Conservation (phyloP, 352 stramenopile species). For the Phytophthora idaei region DNA sequence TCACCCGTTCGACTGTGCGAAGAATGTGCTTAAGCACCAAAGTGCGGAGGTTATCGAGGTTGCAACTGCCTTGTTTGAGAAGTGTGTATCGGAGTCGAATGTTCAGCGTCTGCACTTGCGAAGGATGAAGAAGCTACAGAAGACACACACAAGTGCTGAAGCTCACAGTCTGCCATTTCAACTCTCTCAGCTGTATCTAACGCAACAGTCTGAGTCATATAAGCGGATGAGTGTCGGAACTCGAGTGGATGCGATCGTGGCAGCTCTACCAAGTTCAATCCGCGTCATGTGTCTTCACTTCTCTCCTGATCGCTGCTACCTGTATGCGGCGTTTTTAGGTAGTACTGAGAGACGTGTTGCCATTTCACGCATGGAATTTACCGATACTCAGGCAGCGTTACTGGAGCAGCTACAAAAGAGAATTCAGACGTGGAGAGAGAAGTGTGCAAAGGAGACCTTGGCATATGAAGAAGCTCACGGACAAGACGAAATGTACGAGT, state of each 20-base stretch:
- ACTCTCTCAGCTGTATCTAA: slow-evolving; percentile 70
- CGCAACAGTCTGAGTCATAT: slow-evolving; percentile 66
- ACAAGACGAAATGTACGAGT: slow-evolving; percentile 53
- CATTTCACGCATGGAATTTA: slow-evolving; percentile 71
- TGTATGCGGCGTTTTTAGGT: slow-evolving; percentile 56
- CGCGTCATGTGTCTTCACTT: slow-evolving; percentile 68
- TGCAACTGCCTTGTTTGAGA: slow-evolving; percentile 41
- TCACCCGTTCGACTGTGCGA: slow-evolving; percentile 50
- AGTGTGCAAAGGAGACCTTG: slow-evolving; percentile 44
- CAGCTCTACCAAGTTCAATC: slow-evolving; percentile 40
- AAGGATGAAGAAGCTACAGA: slow-evolving; percentile 43
- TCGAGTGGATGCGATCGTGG: slow-evolving; percentile 49
- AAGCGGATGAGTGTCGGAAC: slow-evolving; percentile 59
- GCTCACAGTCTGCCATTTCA: slow-evolving; percentile 66
- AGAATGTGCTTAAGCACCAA: slow-evolving; percentile 71
- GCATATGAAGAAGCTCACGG: slow-evolving; percentile 43
- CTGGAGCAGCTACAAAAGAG: slow-evolving; percentile 38
- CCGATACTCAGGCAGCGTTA: slow-evolving; percentile 28
- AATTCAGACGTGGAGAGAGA: slow-evolving; percentile 45
- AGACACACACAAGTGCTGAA: slow-evolving; percentile 45
- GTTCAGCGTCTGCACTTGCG: slow-evolving; percentile 55
- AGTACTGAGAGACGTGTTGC: slow-evolving; percentile 47
- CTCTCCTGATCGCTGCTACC: slow-evolving; percentile 67
- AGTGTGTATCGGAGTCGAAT: slow-evolving; percentile 46
- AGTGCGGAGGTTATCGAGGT: slow-evolving; percentile 46